Evolutionary conservation across 2,329 filamentous ascomycete genomes (phyloP).

Genomic region (Ophiostoma piceae): DNA sequence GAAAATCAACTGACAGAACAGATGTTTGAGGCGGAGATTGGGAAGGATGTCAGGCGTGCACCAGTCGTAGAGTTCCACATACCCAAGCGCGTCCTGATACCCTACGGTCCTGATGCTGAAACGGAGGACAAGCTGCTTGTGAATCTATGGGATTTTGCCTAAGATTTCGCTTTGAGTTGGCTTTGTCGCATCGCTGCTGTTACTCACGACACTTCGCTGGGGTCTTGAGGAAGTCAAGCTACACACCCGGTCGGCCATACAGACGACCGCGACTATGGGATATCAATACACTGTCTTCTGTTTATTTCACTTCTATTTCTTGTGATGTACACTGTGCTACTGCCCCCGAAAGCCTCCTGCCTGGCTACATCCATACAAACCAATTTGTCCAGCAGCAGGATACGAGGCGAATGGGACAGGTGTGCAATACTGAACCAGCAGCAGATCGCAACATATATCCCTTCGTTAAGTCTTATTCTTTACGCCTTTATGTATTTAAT

Average conservation of each 20-base stretch:
- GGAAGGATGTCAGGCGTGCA: slow-evolving; percentile 75
- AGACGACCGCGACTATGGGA: neutral
- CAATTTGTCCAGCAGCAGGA: no score
- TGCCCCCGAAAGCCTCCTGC: no score
- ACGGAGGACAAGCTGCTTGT: slow-evolving; percentile 52
- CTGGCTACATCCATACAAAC: no score
- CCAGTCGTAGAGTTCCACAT: slow-evolving; percentile 94
- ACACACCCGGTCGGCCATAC: neutral
- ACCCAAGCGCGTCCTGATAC: slow-evolving; percentile 71
- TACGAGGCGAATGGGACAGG: no score
- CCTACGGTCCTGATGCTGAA: slow-evolving; percentile 44
- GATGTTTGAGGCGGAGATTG: slow-evolving; percentile 78
- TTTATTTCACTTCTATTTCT: no score
- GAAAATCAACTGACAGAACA: neutral
- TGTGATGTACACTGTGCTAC: no score
- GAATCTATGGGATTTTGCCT: slow-evolving; percentile 56
- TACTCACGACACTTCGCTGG: neutral
- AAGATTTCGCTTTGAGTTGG: neutral
- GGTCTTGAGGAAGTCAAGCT: neutral
- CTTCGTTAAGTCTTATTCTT: no score
- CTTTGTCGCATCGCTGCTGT: neutral
- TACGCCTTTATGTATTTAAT: no score
- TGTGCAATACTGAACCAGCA: no score
- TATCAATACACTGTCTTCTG: no score
- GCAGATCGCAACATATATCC: no score